phyloP scores from a whole-genome alignment of 805 yeast species.

The Kuraishia molischiana region DNA sequence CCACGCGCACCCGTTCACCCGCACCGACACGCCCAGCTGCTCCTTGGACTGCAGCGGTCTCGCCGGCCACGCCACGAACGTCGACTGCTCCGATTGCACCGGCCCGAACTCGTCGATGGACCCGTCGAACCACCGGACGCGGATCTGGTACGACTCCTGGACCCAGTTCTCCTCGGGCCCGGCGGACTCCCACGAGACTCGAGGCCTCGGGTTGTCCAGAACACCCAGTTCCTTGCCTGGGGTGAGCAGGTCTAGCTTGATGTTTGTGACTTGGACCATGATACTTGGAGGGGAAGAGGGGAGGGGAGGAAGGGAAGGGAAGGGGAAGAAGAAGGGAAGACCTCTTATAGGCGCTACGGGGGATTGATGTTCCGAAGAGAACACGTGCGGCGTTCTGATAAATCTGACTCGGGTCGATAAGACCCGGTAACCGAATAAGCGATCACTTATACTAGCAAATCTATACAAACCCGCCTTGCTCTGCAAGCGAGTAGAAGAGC shows the following conservation, averaged over 20 bases:
- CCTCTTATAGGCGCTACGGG: too few relatives aligned
- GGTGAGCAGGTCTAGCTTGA: neutral
- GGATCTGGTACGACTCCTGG: neutral
- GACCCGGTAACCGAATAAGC: too few relatives aligned
- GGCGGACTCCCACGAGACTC: neutral
- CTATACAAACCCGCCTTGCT: slow-evolving; percentile 76
- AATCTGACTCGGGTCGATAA: too few relatives aligned
- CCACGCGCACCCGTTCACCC: neutral
- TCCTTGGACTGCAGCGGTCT: neutral
- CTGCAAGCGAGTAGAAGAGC: slow-evolving; percentile 70
- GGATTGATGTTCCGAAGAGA: too few relatives aligned
- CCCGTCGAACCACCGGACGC: neutral
- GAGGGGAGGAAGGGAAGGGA: neutral
- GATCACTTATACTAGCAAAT: too few relatives aligned
- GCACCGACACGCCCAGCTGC: neutral
- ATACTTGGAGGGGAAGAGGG: neutral
- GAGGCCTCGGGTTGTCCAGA: neutral
- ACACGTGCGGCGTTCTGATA: too few relatives aligned
- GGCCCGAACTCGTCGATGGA: neutral
- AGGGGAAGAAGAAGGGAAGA: too few relatives aligned
- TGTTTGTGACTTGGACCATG: neutral
- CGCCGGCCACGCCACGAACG: neutral
- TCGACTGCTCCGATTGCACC: neutral
- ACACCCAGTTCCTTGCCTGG: neutral
- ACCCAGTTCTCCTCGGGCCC: neutral